Conservation (phyloP, 306 rosid species). For the Casuarina glauca region DNA sequence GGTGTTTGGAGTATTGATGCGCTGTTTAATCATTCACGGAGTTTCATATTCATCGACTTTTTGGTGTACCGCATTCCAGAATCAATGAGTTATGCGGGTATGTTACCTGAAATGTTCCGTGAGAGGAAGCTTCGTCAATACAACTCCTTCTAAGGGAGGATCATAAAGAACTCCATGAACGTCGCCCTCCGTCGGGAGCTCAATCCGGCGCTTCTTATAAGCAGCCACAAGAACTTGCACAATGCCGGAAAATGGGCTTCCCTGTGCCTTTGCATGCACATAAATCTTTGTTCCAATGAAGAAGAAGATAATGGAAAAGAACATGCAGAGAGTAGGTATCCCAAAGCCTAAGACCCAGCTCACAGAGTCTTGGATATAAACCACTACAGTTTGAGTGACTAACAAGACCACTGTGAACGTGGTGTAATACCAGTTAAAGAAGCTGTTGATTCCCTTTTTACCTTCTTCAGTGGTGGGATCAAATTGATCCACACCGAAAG, state of each 20-base stretch:
- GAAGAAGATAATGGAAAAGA: conserved; percentile 50
- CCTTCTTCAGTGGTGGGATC: conserved; percentile 65
- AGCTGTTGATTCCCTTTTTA: conserved; percentile 56
- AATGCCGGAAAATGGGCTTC: conserved; percentile 55
- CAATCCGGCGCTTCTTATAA: conserved; percentile 50
- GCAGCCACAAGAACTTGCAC: conserved; percentile 61
- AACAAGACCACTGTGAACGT: conserved; percentile 37
- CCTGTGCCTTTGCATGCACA: conserved; percentile 49
- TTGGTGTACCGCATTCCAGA: too few species aligned
- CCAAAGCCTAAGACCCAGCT: conserved; percentile 89
- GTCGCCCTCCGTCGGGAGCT: conserved; percentile 32
- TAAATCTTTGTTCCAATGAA: conserved; percentile 50
- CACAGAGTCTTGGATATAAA: conserved; percentile 68
- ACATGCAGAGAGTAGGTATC: conserved; percentile 56
- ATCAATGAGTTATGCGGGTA: not conserved
- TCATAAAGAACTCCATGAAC: conserved; percentile 39
- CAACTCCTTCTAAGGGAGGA: conserved; percentile 42
- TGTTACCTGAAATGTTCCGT: conserved; percentile 58
- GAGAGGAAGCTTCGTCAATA: conserved; percentile 49
- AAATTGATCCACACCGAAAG: conserved; percentile 83
- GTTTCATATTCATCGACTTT: too few species aligned
- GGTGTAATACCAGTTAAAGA: conserved; percentile 73
- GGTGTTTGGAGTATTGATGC: too few species aligned
- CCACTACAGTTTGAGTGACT: conserved; percentile 48
- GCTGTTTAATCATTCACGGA: too few species aligned